Evolutionary conservation across 495 filamentous ascomycete genomes (phyloP).

Genomic region (Hypoxylon crocopeplum): DNA sequence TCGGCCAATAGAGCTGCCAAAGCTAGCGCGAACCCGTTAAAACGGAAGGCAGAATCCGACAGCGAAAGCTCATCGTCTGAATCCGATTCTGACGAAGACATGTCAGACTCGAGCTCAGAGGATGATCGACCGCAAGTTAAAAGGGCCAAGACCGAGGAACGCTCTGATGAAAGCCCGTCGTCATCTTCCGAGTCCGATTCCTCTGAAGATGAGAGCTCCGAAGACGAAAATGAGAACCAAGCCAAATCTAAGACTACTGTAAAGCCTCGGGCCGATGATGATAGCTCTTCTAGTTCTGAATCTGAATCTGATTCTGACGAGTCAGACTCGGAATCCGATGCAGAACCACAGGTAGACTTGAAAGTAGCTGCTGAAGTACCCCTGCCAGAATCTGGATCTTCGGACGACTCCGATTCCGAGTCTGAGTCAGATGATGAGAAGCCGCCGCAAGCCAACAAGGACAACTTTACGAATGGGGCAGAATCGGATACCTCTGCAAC

Average conservation of each 20-base stretch:
- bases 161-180: conserved; percentile 37
- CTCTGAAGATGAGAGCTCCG: conserved; percentile 48
- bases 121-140: conserved; percentile 46
- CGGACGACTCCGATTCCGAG: conserved; percentile 41
- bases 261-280: conserved; percentile 36
- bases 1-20: conserved; percentile 39
- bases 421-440: conserved; percentile 47
- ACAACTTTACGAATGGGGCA: conserved; percentile 18
- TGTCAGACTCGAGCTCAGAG: conserved; percentile 37
- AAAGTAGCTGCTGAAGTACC: conserved; percentile 61
- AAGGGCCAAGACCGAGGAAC: conserved; percentile 43
- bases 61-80: conserved; percentile 54
- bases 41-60: conserved; percentile 69
- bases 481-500: conserved; percentile 51
- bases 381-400: conserved; percentile 47
- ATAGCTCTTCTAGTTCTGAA: conserved; percentile 51
- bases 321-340: conserved; percentile 48
- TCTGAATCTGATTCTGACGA: conserved; percentile 53
- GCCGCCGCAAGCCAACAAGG: conserved; percentile 36
- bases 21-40: conserved; percentile 51
- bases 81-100: conserved; percentile 47
- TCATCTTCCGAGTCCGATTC: conserved; percentile 44
- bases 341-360: conserved; percentile 44
- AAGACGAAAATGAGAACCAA: conserved; percentile 45
- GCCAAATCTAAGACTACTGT: conserved; percentile 25